These are phyloP conservation scores for Colletotrichum sp. DNA, from an alignment of 2,329 filamentous ascomycete species.

Conservation along the genomic window DNA sequence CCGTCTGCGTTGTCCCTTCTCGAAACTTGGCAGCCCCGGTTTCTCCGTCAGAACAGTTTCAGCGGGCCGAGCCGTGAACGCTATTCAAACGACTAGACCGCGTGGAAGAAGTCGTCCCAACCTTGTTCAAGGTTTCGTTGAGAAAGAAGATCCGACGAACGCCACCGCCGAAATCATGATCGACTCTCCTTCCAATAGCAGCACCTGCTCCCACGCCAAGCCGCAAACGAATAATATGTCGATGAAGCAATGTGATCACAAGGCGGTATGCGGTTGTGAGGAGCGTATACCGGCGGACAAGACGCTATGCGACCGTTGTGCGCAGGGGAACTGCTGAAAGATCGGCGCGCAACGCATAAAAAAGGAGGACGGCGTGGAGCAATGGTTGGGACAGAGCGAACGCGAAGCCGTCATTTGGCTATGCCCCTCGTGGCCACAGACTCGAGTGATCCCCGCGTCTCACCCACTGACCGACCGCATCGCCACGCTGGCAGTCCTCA, in stretches of 20 bases:
- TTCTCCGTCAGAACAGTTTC: slow-evolving; percentile 8
- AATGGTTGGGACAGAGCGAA: background rate
- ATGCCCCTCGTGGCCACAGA: background rate
- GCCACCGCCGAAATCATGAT: background rate
- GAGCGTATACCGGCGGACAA: slow-evolving; percentile 20
- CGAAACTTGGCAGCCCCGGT: slow-evolving; percentile 17
- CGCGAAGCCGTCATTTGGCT: background rate
- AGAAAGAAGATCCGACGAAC: slow-evolving; percentile 6
- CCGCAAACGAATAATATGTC: slow-evolving; percentile 17
- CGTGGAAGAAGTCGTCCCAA: background rate
- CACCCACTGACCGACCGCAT: background rate
- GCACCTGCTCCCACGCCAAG: background rate
- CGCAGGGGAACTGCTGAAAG: slow-evolving; percentile 10
- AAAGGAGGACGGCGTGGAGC: background rate
- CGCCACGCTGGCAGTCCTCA: background rate
- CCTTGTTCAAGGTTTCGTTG: background rate
- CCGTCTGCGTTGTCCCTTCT: background rate
- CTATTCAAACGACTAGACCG: slow-evolving; percentile 6
- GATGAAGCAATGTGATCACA: slow-evolving; percentile 24
- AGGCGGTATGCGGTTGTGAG: slow-evolving; percentile 19
- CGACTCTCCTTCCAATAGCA: background rate
- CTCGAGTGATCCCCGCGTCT: background rate
- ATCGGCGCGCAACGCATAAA: background rate
- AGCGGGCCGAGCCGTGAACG: slow-evolving; percentile 19
- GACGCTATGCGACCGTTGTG: slow-evolving; percentile 20